These are phyloP conservation scores for Talaromyces sp. DNA, from an alignment of 2,329 filamentous ascomycete species.

Conservation along the genomic window DNA sequence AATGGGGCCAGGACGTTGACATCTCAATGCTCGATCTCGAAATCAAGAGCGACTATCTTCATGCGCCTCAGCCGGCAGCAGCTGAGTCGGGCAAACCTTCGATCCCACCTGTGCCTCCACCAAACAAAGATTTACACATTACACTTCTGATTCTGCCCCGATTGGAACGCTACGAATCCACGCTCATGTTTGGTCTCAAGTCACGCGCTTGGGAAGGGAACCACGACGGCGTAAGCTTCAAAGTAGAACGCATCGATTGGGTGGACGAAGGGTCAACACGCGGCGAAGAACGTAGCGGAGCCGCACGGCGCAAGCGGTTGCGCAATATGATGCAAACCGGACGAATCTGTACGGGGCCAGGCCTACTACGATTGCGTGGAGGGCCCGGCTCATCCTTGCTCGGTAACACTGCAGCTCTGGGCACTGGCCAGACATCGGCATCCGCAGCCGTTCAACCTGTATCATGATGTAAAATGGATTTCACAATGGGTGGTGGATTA, in stretches of 20 bases:
- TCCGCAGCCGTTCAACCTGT: constrained; percentile 17
- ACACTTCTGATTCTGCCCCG: constrained; percentile 78
- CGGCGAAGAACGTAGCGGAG: constrained; percentile 45
- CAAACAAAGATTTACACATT: constrained; percentile 76
- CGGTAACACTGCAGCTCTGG: not conserved
- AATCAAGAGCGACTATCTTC: constrained; percentile 46
- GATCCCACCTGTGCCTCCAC: constrained; percentile 50
- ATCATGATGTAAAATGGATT: constrained; percentile 5
- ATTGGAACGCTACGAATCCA: constrained; percentile 70
- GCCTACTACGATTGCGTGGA: constrained; percentile 34
- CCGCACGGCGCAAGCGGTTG: constrained; percentile 49
- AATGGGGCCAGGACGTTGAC: constrained; percentile 77
- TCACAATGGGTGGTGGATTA: too few species aligned
- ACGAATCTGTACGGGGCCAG: constrained; percentile 40
- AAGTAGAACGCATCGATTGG: constrained; percentile 77
- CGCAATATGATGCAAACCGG: constrained; percentile 42
- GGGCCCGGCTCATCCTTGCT: constrained; percentile 17
- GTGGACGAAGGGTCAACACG: constrained; percentile 64
- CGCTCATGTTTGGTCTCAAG: constrained; percentile 73
- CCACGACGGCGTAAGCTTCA: constrained; percentile 88
- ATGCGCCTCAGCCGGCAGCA: constrained; percentile 35
- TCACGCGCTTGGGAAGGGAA: constrained; percentile 72
- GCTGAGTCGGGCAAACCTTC: constrained; percentile 22
- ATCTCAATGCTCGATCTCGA: constrained; percentile 59
- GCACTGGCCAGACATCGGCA: not conserved